Base-by-base conservation (phyloP, 2,329 filamentous ascomycete species). In the Penicillium janthinellum region DNA sequence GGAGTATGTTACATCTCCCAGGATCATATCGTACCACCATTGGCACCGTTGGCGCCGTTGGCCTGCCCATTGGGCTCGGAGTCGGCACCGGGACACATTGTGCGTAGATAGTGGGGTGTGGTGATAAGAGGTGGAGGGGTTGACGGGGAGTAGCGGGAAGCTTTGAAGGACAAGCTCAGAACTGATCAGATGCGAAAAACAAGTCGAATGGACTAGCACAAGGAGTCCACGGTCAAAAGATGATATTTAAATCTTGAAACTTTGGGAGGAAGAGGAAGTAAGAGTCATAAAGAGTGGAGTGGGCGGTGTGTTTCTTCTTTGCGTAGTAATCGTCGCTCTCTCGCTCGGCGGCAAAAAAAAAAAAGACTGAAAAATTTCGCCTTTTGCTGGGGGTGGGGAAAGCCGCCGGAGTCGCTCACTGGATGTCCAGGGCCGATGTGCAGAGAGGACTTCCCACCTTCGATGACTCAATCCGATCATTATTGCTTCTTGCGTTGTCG, bases 31-130 rank as follows among this genome's bases (percentile, higher is more conserved):
- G 54, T 63, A 66, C 58, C 54, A 62, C 61, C 70, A 64, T 73
- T 77, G 63, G 68, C 67, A 66, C 60, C 70, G 64, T 74, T 77
- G 63, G 68, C 67, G 66, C 76, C 75, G 62, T 77, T 75, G 56
- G 70, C 56, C 41, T 77, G 70, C 71, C 79, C 81, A 75, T 82
- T 84, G 73, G 73, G 70, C 83, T 67, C 77, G 58, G 71, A 57
- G 65, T 74, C 74, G 69, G 73, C 71, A 71, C 75, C 73, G 63
- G 74, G 72, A 67, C 73, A 77, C 75, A 78, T 78, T 70, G 68
- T 74, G 71, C 44, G 64, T 71, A 54, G 60, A 61, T 62, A 51
- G 56, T 59, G 62, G 60, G 60, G 62, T 61, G 53, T 48, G 25
- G 48, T 35, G 31, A 50, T 50, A 35, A 50, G 48, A 37, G 53